phyloP scores from a whole-genome alignment of 1,284 basidiomycete species.

The Apiotrichum veenhuisii region DNA sequence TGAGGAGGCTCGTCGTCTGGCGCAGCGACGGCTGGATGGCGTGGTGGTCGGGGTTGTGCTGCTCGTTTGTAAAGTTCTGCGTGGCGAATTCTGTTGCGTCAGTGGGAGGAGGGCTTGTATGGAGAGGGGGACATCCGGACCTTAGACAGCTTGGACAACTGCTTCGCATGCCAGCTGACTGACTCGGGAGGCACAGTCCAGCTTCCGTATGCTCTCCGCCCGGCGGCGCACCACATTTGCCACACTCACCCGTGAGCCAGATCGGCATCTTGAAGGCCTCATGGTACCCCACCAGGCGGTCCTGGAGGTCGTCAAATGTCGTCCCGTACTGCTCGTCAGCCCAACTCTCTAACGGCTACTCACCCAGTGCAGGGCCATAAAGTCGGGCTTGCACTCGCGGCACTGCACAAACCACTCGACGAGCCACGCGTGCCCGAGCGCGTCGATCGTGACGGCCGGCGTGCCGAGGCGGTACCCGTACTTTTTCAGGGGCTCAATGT shows the following conservation, averaged over 20 bases:
- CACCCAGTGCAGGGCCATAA: constrained; percentile 51
- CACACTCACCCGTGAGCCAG: constrained; percentile 56
- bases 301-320: constrained; percentile 54
- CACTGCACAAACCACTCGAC: constrained; percentile 50
- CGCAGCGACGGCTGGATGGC: constrained; percentile 44
- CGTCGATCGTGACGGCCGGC: constrained; percentile 52
- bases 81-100: constrained; percentile 27
- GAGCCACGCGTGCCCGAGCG: constrained; percentile 52
- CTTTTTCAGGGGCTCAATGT: constrained; percentile 33
- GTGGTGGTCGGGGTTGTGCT: constrained; percentile 17
- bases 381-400: constrained; percentile 51
- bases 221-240: too few relatives aligned
- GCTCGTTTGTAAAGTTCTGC: constrained; percentile 45
- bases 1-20: constrained; percentile 51
- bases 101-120: not conserved
- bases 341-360: constrained; percentile 7
- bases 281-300: constrained; percentile 57
- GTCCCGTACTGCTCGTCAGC: constrained; percentile 59
- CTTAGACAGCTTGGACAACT: too few relatives aligned
- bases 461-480: constrained; percentile 49
- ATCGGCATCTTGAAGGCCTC: constrained; percentile 56
- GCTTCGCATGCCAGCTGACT: too few relatives aligned
- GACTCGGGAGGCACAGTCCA: too few relatives aligned
- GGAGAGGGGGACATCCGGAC: too few relatives aligned
- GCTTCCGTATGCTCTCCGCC: too few relatives aligned